A percentile compares a stretch with the other conserved stretches of the same genome.
Evolutionary conservation across 2,329 filamentous ascomycete genomes (phyloP).

Genomic region (Daldinia eschscholtzii): DNA sequence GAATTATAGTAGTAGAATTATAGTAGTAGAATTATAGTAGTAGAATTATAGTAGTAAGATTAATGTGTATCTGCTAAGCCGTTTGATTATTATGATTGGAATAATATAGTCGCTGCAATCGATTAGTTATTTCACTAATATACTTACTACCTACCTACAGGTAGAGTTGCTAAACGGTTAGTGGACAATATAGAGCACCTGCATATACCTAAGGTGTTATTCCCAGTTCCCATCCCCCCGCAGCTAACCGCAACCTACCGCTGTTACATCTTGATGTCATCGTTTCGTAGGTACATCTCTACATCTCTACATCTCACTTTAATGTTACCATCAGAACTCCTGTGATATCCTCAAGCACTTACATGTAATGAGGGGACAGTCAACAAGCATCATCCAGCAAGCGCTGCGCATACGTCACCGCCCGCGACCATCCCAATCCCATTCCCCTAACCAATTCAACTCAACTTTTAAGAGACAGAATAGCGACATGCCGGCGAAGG

Average conservation of each 20-base stretch:
- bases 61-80: background rate
- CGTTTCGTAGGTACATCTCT: background rate
- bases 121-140: background rate
- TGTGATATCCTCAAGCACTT: conserved; percentile 3
- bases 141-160: no score
- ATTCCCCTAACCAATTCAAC: background rate
- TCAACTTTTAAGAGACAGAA: conserved; percentile 2
- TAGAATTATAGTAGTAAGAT: no score
- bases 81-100: background rate
- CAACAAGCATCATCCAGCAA: conserved; percentile 16
- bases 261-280: conserved; percentile 35
- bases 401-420: conserved; percentile 16
- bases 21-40: no score
- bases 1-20: no score
- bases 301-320: background rate
- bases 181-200: background rate
- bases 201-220: background rate
- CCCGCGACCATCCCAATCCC: background rate
- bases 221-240: background rate
- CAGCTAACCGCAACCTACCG: background rate
- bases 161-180: background rate
- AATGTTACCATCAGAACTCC: background rate
- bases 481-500: conserved; percentile 47
- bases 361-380: conserved; percentile 22
- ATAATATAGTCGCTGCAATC: background rate